These are phyloP conservation scores for Naematelia encephala DNA, from an alignment of 768 basidiomycete species.

Conservation along the genomic window DNA sequence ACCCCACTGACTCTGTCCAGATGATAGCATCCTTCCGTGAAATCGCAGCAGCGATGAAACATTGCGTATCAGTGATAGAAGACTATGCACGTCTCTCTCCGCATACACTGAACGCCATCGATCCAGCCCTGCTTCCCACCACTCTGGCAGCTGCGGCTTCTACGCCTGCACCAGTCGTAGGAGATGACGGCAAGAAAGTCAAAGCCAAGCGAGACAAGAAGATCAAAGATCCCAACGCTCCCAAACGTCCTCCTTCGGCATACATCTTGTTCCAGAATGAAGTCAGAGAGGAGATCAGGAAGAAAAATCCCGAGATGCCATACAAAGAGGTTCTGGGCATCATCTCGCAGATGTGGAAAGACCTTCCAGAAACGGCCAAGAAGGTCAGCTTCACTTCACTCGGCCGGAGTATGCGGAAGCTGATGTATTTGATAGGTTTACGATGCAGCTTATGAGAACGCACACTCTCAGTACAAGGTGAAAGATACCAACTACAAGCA, in stretches of 20 bases:
- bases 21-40: constrained; percentile 47
- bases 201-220: constrained; percentile 64
- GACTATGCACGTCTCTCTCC: constrained; percentile 41
- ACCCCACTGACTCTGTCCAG: constrained; percentile 25
- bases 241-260: constrained; percentile 86
- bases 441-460: constrained; percentile 55
- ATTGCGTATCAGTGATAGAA: constrained; percentile 38
- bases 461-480: constrained; percentile 64
- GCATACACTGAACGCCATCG: constrained; percentile 11
- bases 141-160: too few species aligned
- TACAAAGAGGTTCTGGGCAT: constrained; percentile 69
- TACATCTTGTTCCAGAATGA: constrained; percentile 95
- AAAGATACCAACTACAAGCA: constrained; percentile 55
- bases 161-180: background rate
- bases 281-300: constrained; percentile 69
- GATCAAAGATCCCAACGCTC: constrained; percentile 82
- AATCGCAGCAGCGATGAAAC: constrained; percentile 42
- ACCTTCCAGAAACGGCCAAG: constrained; percentile 66
- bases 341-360: constrained; percentile 72
- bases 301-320: constrained; percentile 61
- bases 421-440: constrained; percentile 59
- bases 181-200: constrained; percentile 12
- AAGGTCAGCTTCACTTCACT: constrained; percentile 67
- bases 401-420: too few species aligned
- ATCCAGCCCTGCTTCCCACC: background rate